Conservation (phyloP, 768 basidiomycete genomes). For the Podaxis sp. region DNA sequence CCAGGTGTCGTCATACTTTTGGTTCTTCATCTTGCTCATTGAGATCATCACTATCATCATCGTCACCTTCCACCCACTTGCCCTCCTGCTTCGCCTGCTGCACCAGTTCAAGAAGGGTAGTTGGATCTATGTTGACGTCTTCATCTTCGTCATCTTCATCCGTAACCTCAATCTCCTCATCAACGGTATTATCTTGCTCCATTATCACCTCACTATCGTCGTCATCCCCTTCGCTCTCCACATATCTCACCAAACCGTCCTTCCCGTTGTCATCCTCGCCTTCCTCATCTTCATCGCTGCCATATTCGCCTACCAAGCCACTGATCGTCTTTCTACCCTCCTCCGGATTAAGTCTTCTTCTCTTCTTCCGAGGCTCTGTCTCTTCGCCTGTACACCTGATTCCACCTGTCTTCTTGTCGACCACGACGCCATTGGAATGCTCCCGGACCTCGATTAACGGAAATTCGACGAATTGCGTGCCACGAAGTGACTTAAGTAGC, state of each 20-base stretch:
- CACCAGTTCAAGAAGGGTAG: conserved; percentile 17
- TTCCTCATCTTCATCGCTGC: conserved; percentile 45
- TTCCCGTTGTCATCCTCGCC: conserved; percentile 17
- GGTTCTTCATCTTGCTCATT: conserved; percentile 4
- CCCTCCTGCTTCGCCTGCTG: conserved; percentile 19
- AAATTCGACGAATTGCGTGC: conserved; percentile 78
- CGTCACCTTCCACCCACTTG: conserved; percentile 23
- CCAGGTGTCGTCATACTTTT: not conserved
- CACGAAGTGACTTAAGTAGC: conserved; percentile 48
- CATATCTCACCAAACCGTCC: conserved; percentile 45
- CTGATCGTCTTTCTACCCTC: conserved; percentile 56
- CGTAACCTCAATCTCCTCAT: conserved; percentile 53
- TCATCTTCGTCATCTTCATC: conserved; percentile 35
- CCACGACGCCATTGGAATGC: conserved; percentile 61
- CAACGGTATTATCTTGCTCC: conserved; percentile 44
- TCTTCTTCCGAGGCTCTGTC: conserved; percentile 45
- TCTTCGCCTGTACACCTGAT: conserved; percentile 29
- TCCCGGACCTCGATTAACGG: conserved; percentile 81
- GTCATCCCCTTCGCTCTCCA: conserved; percentile 46
- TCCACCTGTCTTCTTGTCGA: conserved; percentile 49
- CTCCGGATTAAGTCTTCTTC: conserved; percentile 52
- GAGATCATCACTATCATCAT: conserved; percentile 17
- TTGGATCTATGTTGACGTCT: conserved; percentile 19
- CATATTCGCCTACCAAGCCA: conserved; percentile 42
- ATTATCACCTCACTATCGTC: conserved; percentile 27